Evolutionary conservation across 108 stramenopile genomes (phyloP), one percentile per base, ranked within the genome.

Genomic region (Cyclostephanos invisitatus): DNA sequence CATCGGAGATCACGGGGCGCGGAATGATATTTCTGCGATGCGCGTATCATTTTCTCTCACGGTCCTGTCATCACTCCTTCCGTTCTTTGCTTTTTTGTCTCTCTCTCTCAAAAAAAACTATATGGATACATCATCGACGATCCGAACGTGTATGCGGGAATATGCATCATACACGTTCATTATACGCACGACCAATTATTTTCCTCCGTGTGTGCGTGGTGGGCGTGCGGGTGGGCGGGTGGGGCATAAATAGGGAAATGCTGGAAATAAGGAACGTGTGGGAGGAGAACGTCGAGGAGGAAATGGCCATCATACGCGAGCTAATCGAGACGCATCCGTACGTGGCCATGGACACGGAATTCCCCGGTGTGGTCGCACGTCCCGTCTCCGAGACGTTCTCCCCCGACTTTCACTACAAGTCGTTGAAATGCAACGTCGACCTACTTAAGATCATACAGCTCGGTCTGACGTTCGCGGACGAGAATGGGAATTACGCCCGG

Each of bases 311-410:
- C 40, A 97, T 99, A 54, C 89, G 98, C 6, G 87, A 91, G 66
- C 80, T 98, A 28, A 90, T 98, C 38, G 94, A 96, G 70, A 89
- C 89, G 25, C 96, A 98, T 78, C 95, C 91, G 5, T 99, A 95
- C 80, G 94, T 99, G 3, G 98, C 98, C 10, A 99, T 99, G 99
- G 99, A 99, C 74, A 99, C 98, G 22, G 96, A 97, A 82, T 98
- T 98, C 70, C 98, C 98, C 0, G 99, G 99, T 35, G 97, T 99
- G 2, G 98, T 98, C n/a, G 99, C 98, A 7, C 90, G 97, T 62
- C 99, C 99, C 22, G 88, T 99, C 9, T 89, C 97, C 6, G 96
- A 97, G 74, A 72, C 89, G 10, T 94, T 88, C 70, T 82, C 90
- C n/a, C 76, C 85, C 28, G 99, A 98, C 72, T 98, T 92, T 77